Evolutionary conservation across 2,329 filamentous ascomycete genomes (phyloP), one percentile per base, ranked within the genome.

Genomic region (Fusarium xylarioides): DNA sequence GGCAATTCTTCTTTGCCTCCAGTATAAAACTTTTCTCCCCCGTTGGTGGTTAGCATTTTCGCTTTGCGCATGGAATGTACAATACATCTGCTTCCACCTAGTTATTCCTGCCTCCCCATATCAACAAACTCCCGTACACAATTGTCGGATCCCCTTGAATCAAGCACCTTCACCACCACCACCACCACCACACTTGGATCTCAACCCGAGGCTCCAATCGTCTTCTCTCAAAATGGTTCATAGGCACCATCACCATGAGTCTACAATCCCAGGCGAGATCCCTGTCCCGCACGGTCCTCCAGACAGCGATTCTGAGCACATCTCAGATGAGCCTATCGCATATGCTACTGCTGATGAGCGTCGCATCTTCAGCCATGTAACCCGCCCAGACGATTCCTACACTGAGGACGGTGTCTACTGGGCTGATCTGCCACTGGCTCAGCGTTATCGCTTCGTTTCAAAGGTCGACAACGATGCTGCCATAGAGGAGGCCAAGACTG

Each of bases 351-450:
- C 83, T 55, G 86, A 86, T 56, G 88, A 90, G 82, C 86, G 83
- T 70, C 84, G 86, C 80, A 89, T 90, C 76, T 97, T 98, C 85
- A 88, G 92, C 77, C 90, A 92, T 75, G 86, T 98, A 65, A 92
- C 97, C 63, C 92, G 93, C 62, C 95, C 95, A 5, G 93, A 97
- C 79, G 95, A 98, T 84, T 92, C 91, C 72, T 98, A 95, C 84
- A 93, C 92, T 63, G 83, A 88, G 62, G 90, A 95, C 26, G 95
- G 95, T 69, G 88, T 90, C 74, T 98, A 98, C 88, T 98, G 95
- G 95, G 95, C 95, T 38, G 95, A 98, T 80, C 86, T 98, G 77
- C 91, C 92, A 26, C 79, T 94, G 56, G 77, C 82, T 68, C 83
- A 95, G 85, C 91, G 93, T 71, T 80, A 93, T 78, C 86, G 86